Evolutionary conservation across 441 rosid genomes (phyloP).

Genomic region (Erysimum pusillum): DNA sequence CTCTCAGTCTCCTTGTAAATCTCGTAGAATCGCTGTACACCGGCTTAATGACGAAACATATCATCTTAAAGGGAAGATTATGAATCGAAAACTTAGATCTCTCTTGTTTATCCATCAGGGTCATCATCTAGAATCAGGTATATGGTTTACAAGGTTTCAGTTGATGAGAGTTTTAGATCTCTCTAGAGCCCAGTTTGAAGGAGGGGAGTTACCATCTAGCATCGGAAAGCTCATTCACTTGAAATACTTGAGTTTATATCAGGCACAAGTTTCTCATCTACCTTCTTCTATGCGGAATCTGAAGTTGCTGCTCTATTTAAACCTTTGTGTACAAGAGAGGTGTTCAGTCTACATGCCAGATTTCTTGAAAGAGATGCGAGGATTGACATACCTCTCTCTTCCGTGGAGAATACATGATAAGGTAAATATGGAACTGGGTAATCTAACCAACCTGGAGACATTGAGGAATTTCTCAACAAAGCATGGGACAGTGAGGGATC

Average conservation of each 20-base stretch:
- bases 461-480: neutral
- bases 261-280: accelerated
- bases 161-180: slow-evolving; percentile 22
- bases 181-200: neutral
- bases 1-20: neutral
- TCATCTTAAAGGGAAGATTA: neutral
- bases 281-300: slow-evolving; percentile 23
- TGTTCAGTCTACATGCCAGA: neutral
- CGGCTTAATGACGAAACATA: neutral
- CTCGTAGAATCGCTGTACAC: slow-evolving; percentile 8
- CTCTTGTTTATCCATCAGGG: neutral
- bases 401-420: neutral
- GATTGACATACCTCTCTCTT: neutral
- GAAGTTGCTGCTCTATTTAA: slow-evolving; percentile 1
- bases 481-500: neutral
- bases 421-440: slow-evolving; percentile 12
- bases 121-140: neutral
- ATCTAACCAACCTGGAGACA: slow-evolving; percentile 11
- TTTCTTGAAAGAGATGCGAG: slow-evolving; percentile 14
- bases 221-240: slow-evolving; percentile 38
- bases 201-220: neutral
- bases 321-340: accelerated
- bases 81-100: slow-evolving; percentile 25
- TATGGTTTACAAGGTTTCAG: neutral
- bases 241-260: neutral